A percentile compares a stretch with the other conserved stretches of the same genome.
Evolutionary conservation across 495 filamentous ascomycete species (phyloP).

Genomic region (Glarea lozoyensis): DNA sequence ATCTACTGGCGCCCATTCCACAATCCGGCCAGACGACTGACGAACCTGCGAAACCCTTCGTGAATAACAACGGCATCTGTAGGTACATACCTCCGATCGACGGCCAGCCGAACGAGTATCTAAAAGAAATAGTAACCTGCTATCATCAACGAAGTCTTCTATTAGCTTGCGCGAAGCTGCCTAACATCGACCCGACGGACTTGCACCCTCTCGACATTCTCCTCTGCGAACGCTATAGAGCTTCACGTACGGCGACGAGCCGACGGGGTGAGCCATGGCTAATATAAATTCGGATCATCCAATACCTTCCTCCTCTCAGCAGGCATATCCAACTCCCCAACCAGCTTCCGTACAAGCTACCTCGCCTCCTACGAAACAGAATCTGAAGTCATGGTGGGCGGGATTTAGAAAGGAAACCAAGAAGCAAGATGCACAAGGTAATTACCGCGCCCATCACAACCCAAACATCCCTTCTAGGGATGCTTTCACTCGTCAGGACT

Average conservation of each 20-base stretch:
- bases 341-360: constrained; percentile 14
- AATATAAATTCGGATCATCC: constrained; percentile 13
- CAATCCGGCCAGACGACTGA: too few relatives aligned
- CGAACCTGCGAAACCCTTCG: too few relatives aligned
- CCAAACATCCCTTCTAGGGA: too few relatives aligned
- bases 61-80: too few relatives aligned
- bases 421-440: constrained; percentile 17
- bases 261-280: background rate
- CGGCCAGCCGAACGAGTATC: background rate
- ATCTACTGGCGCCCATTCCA: background rate
- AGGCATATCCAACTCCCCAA: constrained; percentile 16
- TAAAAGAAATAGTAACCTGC: too few relatives aligned
- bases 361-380: constrained; percentile 65
- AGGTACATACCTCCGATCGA: background rate
- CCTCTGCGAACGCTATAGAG: background rate
- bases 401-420: constrained; percentile 50
- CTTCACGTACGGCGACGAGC: constrained; percentile 3
- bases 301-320: constrained; percentile 17
- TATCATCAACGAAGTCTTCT: too few relatives aligned
- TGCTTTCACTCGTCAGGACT: too few relatives aligned
- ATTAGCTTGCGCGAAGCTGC: too few relatives aligned
- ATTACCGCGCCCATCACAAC: constrained; percentile 2
- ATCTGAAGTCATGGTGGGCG: constrained; percentile 84
- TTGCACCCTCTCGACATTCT: background rate
- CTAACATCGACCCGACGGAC: too few relatives aligned